phyloP scores from a whole-genome alignment of 2,329 filamentous ascomycete genomes.

The Daldinia sp. region DNA sequence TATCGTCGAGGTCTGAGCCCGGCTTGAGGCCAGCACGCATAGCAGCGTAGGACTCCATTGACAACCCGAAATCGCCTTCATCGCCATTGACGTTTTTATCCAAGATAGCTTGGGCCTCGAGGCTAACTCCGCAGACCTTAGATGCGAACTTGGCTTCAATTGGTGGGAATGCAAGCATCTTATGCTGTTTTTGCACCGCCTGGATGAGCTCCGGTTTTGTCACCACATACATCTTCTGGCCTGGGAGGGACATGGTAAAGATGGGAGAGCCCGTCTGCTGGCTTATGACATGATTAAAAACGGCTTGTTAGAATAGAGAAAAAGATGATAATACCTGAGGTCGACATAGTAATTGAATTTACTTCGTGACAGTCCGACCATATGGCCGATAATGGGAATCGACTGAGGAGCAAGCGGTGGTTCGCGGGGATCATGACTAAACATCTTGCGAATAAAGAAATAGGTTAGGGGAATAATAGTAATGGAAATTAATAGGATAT shows the following conservation, averaged over 20 bases:
- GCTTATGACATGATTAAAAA: not conserved
- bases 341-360: not conserved
- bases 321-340: not conserved
- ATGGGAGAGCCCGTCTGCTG: conserved; percentile 12
- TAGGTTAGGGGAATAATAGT: not conserved
- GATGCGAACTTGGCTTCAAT: conserved; percentile 10
- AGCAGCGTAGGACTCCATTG: not conserved
- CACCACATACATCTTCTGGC: conserved; percentile 35
- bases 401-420: conserved; percentile 50
- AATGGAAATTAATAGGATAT: not conserved
- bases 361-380: conserved; percentile 47
- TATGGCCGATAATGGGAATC: conserved; percentile 51
- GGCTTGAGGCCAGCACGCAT: not conserved
- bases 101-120: not conserved
- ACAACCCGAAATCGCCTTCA: not conserved
- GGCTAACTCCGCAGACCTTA: too few species aligned
- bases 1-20: not conserved
- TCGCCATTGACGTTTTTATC: not conserved
- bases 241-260: conserved; percentile 36
- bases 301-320: not conserved
- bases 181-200: too few species aligned
- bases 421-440: conserved; percentile 50
- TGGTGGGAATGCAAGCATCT: conserved; percentile 19
- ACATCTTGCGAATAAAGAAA: conserved; percentile 25
- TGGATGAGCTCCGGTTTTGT: conserved; percentile 1